Base-by-base conservation (phyloP, 2,329 filamentous ascomycete species). In the Westerdykella ornata region DNA sequence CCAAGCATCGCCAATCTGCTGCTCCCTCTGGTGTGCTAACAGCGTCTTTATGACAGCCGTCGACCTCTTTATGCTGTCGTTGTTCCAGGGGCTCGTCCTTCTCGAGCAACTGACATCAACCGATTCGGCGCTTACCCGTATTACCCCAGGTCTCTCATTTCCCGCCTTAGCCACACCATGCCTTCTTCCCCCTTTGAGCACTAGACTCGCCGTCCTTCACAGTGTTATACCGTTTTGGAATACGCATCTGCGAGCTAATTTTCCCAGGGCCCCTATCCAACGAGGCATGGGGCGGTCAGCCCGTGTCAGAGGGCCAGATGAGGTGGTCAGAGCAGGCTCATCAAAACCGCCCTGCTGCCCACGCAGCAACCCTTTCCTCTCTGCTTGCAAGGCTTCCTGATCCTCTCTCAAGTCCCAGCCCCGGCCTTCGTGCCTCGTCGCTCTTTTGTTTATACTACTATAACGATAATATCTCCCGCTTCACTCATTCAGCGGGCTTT, bases 401-500 rank as follows among this genome's bases (percentile, higher is more conserved):
- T 26, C 22, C 8, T 26, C 22, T 26, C 22, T 11, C 22, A 26
- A 26, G 22, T 26, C 22, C 22, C 22, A 26, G 47, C 50, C 47
- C 38, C 47, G 57, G 60, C 59, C 57, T 52, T 57, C 50, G 59
- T 57, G 61, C 62, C 41, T 44, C 43, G 57, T 59, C 62, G 54
- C 54, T 65, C 61, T 50, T 65, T 65, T 62, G 44, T 38, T 30
- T 39, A 36, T 48, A 48, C 43, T 39, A 43, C 54, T 26, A 4
- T 26, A 26, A 26, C 22, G 22, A 26, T 26, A 26, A 26, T 26
- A 15, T n/a, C 31, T 15, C 82, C 82, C 82, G 82, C 82, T 86
- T 86, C 84, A 87, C 81, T 87, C 85, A 68, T 88, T 89, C 72
- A 88, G 85, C 85, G 84, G 85, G 78, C 82, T 81, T 73, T 85